Evolutionary conservation across 306 rosid genomes (phyloP).

Genomic region (Argentina anserina): DNA sequence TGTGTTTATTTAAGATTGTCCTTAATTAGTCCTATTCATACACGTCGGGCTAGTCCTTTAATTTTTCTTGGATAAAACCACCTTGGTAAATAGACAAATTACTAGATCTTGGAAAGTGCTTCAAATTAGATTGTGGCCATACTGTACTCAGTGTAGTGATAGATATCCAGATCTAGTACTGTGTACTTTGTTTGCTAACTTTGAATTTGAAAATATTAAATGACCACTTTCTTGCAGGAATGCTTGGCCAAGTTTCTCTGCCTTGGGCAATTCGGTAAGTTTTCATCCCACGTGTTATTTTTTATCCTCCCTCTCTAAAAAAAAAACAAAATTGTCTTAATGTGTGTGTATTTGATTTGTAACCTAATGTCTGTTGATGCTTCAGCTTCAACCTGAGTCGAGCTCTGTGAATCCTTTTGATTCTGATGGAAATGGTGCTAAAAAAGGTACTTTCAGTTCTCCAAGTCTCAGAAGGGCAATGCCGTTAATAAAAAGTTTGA

Average conservation of each 20-base stretch:
- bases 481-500: background rate
- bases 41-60: background rate
- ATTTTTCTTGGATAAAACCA: background rate
- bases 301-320: too few relatives aligned
- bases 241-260: too few relatives aligned
- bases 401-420: slow-evolving; percentile 34
- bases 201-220: too few relatives aligned
- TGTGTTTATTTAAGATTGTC: too few relatives aligned
- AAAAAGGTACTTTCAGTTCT: slow-evolving; percentile 30
- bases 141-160: background rate
- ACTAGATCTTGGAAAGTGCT: background rate
- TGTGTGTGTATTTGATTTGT: too few relatives aligned
- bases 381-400: background rate
- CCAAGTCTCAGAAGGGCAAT: background rate
- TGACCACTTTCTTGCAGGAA: too few relatives aligned
- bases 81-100: background rate
- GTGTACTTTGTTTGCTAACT: too few relatives aligned
- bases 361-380: too few relatives aligned
- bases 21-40: background rate
- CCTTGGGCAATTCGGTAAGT: too few relatives aligned
- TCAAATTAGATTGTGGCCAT: background rate
- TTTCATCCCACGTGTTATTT: too few relatives aligned
- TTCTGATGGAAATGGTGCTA: slow-evolving; percentile 37
- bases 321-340: too few relatives aligned
- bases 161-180: too few relatives aligned